Conservation (phyloP, 768 basidiomycete genomes). For the Termitomyces sp. region DNA sequence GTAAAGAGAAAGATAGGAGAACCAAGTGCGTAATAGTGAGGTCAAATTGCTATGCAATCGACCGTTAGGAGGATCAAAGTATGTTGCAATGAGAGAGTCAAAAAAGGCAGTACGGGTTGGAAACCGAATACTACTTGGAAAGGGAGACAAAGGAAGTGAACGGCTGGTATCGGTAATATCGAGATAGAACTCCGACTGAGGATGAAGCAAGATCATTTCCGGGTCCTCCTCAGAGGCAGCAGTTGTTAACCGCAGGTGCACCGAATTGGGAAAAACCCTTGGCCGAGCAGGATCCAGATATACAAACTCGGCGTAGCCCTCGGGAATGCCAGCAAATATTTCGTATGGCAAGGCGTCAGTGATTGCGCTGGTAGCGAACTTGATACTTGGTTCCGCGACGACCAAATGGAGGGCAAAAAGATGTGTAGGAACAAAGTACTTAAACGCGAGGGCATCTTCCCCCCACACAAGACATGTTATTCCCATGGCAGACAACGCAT, state of each 20-base stretch:
- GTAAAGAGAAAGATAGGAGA: too few species aligned
- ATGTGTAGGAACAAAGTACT: slow-evolving; percentile 6
- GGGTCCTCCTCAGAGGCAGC: slow-evolving; percentile 7
- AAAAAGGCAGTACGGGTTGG: slow-evolving; percentile 11
- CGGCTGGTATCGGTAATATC: slow-evolving; percentile 13
- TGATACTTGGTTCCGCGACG: not conserved
- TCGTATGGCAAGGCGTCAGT: slow-evolving; percentile 4
- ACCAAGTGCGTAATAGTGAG: too few species aligned
- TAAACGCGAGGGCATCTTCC: slow-evolving; percentile 9
- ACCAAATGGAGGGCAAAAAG: slow-evolving; percentile 6
- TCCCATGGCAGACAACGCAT: not conserved
- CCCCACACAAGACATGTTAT: slow-evolving; percentile 9
- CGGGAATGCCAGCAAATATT: not conserved
- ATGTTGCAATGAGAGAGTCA: not conserved
- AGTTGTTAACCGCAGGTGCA: not conserved
- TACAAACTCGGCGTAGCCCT: not conserved
- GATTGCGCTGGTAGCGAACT: not conserved
- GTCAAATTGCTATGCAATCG: too few species aligned
- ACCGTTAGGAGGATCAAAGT: not conserved
- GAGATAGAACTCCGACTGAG: slow-evolving; percentile 14
- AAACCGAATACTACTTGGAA: slow-evolving; percentile 14
- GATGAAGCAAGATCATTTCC: slow-evolving; percentile 14
- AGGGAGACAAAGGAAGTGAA: slow-evolving; percentile 14
- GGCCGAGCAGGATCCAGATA: not conserved
- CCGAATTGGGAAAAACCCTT: not conserved